phyloP scores from a whole-genome alignment of 1,284 basidiomycete genomes.

The Trichosporon sp. region DNA sequence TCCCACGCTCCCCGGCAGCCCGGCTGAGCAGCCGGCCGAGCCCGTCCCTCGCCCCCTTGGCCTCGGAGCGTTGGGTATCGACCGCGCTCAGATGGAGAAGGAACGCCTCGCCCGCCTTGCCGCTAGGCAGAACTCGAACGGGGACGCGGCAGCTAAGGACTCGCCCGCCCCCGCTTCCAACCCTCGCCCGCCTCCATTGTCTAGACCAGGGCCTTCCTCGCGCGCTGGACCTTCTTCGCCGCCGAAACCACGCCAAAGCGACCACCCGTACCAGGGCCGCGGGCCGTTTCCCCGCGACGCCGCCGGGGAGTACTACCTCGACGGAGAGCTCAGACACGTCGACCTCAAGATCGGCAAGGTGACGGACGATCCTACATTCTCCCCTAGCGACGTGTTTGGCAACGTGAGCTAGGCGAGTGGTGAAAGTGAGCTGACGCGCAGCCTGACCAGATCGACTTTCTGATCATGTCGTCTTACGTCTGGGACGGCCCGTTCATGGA shows the following conservation, averaged over 20 bases:
- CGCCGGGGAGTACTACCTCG: slow-evolving; percentile 42
- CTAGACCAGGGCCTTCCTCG: not conserved
- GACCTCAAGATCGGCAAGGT: slow-evolving; percentile 26
- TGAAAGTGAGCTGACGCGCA: slow-evolving; percentile 1
- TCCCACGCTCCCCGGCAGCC: not conserved
- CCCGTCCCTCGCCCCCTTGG: not conserved
- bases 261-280: slow-evolving; percentile 35
- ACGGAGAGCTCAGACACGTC: slow-evolving; percentile 42
- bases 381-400: slow-evolving; percentile 30
- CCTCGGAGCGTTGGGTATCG: slow-evolving; percentile 25
- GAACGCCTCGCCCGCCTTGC: slow-evolving; percentile 43
- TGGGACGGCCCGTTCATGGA: slow-evolving; percentile 39
- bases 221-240: not conserved
- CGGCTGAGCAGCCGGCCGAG: not conserved
- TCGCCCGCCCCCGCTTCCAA: not conserved
- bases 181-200: not conserved
- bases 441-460: slow-evolving; percentile 36
- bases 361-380: slow-evolving; percentile 27
- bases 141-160: not conserved
- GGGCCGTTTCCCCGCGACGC: slow-evolving; percentile 36
- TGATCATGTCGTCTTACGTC: slow-evolving; percentile 39
- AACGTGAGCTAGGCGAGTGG: slow-evolving; percentile 25
- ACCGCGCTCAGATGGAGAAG: slow-evolving; percentile 42
- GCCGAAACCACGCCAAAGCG: not conserved
- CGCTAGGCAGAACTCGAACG: slow-evolving; percentile 11